Percentiles rank a stretch among this genome's conserved stretches.
Evolutionary conservation across 1,139 yeast species (phyloP).

Genomic region (Saccharomyces uvarum): DNA sequence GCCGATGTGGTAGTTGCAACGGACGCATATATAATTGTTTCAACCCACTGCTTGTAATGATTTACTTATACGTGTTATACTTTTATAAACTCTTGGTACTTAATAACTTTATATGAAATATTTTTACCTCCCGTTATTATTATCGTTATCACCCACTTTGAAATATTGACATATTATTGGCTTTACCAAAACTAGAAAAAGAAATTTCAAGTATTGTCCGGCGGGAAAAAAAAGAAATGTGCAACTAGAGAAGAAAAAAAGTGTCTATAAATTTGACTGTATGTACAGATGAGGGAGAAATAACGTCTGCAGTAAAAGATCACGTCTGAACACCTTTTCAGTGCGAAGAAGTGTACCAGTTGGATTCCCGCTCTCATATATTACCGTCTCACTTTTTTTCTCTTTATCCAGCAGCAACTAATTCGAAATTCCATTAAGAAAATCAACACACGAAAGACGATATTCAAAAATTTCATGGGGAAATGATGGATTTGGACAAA

Average conservation of each 20-base stretch:
- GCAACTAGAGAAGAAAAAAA: not conserved
- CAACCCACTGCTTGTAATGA: not conserved
- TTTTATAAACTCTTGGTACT: not conserved
- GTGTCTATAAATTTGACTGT: not conserved
- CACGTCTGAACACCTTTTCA: not conserved
- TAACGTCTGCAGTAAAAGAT: not conserved
- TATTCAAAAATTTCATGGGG: not conserved
- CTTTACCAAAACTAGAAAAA: not conserved
- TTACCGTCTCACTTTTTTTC: not conserved
- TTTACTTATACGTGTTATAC: not conserved
- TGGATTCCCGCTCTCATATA: not conserved
- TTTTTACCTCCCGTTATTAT: not conserved
- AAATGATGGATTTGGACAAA: slow-evolving; percentile 25
- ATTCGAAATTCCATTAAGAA: not conserved
- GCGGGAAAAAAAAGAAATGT: not conserved
- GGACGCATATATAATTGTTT: not conserved
- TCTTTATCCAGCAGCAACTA: not conserved
- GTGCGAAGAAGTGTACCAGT: not conserved
- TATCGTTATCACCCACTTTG: not conserved
- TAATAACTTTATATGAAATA: not conserved
- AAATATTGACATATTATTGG: not conserved
- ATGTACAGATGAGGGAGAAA: not conserved
- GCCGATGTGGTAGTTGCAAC: not conserved
- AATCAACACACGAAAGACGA: not conserved
- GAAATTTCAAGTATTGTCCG: not conserved